Base-by-base conservation (phyloP, 2,329 filamentous ascomycete genomes). In the Alternaria burnsii region DNA sequence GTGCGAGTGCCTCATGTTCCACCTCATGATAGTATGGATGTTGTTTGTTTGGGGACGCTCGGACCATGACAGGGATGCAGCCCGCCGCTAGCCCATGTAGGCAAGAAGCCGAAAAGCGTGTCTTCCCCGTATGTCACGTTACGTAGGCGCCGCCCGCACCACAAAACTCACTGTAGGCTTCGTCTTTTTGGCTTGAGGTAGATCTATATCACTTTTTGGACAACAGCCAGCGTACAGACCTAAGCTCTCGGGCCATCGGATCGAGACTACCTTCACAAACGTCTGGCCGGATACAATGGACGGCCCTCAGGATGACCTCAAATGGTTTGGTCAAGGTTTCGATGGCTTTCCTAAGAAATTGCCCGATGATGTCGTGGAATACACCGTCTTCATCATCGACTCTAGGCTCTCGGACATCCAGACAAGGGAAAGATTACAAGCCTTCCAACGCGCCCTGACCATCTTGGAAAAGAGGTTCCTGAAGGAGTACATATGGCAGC, bases 401-500 rank as follows among this genome's bases (percentile, higher is more conserved):
- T 74, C 83, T 16, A 82, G 82, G 60, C 79, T 87, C 24, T 77
- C 75, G 18, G 80, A 85, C 18, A 83, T 85, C 56, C 86, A 87
- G 65, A 81, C 86, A n/a, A 82, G 91, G 11, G 79, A 87, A 24
- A 85, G 85, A 20, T 84, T 97, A n/a, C 89, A 92, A 58, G 81
- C 85, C 20, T 84, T 97, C 10, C 88, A 93, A 54, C 92, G 88
- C 76, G 85, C 88, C 1, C 89, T 91, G 0, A 80, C 85, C 3
- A 83, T 88, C 28, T 79, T 95, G n/a, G 82, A 81, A 26, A 87
- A 87, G 43, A 82, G 84, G 3, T 80, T 93, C 8, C 84, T 94
- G n/a, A 89, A 87, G 67, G 89, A 92, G 62, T 97, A 97, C 71
- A 97, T 99, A 63, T 99, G 95, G 95, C 95, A 99, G 76, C 88